Evolutionary conservation across 2,329 filamentous ascomycete genomes (phyloP), one percentile per base, ranked within the genome.

Genomic region (Fusarium nodosum): DNA sequence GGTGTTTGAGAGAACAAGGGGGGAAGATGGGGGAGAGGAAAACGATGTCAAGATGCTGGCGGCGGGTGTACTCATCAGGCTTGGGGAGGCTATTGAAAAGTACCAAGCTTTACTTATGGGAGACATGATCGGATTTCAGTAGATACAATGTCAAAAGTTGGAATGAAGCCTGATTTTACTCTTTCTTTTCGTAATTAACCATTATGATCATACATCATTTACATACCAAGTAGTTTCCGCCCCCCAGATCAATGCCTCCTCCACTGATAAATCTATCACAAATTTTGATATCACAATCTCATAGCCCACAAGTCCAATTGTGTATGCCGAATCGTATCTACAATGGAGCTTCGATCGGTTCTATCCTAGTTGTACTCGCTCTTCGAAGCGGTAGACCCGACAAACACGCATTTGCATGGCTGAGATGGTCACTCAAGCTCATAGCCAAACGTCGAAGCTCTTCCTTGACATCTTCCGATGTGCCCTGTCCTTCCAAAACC

Each of bases 41-140:
- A 92, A 92, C 62, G 89, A 91, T 66, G 88, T 95, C 33, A 91
- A 93, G 82, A 92, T 90, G 82, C 76, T 96, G 74, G 91, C 92
- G 7, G 93, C 93, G 0, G 92, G 90, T 0, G 89, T 94, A 51
- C 79, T 97, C 72, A 87, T 98, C 34, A 91, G 91, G 75, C 84
- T 94, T 71, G 87, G 90, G 47, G 94, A 97, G 79, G 89, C 93
- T 11, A 89, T 95, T 69, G 93, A 97, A 75, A 91, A 89, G 79
- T 94, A 94, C 76, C 91, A 94, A 78, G 87, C 89, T 59, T 78
- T 93, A 60, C 79, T 97, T 73, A 87, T 96, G 82, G 94, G 94
- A 2, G 87, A 93, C 65, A 78, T 88, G 81, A 82, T 88, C 51
- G 82, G 80, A 2, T 82, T 79, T 31, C 60, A 59, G 42, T 75